Evolutionary conservation across 345 rosid species (phyloP).

Genomic region (Citrus hindsii): DNA sequence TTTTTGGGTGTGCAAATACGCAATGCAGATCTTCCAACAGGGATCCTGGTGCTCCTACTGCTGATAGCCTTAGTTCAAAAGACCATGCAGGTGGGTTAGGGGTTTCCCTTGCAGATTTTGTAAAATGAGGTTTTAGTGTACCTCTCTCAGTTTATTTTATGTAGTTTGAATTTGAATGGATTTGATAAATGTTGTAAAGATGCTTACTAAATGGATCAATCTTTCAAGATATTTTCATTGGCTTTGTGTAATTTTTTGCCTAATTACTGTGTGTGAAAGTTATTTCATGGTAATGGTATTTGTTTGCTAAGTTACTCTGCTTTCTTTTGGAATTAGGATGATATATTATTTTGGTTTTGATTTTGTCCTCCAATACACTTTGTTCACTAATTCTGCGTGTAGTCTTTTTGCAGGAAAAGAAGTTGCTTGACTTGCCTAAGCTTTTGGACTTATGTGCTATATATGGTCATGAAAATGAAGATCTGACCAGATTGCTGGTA

Average conservation of each 20-base stretch:
- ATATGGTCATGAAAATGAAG: slow-evolving; percentile 91
- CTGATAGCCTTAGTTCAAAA: slow-evolving; percentile 62
- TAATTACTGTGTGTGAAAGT: background rate
- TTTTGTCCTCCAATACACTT: slow-evolving; percentile 17
- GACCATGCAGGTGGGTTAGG: slow-evolving; percentile 69
- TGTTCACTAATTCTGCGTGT: slow-evolving; percentile 46
- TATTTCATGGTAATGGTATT: background rate
- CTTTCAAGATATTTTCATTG: background rate
- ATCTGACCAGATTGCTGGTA: slow-evolving; percentile 73
- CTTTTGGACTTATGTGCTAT: slow-evolving; percentile 89
- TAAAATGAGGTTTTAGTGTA: background rate
- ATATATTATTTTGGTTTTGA: background rate
- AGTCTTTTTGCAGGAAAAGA: slow-evolving; percentile 93
- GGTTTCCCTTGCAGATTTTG: background rate
- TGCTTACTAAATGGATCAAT: background rate
- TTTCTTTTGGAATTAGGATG: background rate
- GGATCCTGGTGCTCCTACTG: slow-evolving; percentile 79
- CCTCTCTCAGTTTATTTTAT: background rate
- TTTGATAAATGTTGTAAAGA: background rate
- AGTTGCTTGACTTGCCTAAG: slow-evolving; percentile 86
- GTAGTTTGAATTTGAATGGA: background rate
- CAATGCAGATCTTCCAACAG: slow-evolving; percentile 73
- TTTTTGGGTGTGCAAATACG: background rate
- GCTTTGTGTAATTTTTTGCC: background rate
- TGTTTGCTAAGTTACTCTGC: background rate